These are phyloP conservation scores for Lasiodiplodia sp. DNA, from an alignment of 2,329 filamentous ascomycete genomes.

Conservation along the genomic window DNA sequence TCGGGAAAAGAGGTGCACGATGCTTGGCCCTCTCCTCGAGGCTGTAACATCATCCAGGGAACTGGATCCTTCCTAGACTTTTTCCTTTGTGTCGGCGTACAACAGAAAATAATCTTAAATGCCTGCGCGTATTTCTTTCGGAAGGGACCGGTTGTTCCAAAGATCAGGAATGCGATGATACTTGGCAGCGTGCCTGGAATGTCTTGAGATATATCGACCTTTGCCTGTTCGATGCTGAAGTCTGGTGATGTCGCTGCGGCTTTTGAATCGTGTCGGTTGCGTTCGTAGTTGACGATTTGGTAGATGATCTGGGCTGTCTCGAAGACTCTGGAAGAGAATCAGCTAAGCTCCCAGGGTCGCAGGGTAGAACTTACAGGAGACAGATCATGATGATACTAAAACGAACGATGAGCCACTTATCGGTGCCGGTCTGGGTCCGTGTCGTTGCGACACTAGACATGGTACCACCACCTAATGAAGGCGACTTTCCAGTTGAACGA, in stretches of 20 bases:
- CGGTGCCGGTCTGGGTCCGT: constrained; percentile 1
- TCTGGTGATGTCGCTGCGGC: constrained; percentile 3
- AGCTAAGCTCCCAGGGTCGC: neutral
- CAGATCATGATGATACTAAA: constrained; percentile 28
- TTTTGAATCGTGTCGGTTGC: neutral
- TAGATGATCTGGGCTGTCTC: constrained; percentile 24
- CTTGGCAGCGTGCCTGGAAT: constrained; percentile 17
- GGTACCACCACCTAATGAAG: constrained; percentile 2
- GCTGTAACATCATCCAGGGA: constrained; percentile 21
- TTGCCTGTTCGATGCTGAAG: constrained; percentile 18
- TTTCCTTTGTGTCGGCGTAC: neutral
- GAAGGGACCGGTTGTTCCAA: constrained; percentile 24
- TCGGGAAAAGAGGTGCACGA: constrained; percentile 6
- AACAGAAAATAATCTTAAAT: neutral
- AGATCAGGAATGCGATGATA: constrained; percentile 24
- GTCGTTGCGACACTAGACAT: constrained; percentile 13
- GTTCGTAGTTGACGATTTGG: constrained; percentile 24
- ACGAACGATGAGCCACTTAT: constrained; percentile 27
- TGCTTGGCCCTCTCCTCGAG: constrained; percentile 1
- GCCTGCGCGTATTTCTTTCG: constrained; percentile 8
- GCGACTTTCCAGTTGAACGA: neutral
- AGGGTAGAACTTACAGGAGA: constrained; percentile 14
- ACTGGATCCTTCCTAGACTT: neutral
- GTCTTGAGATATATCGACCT: constrained; percentile 13
- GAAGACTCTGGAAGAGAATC: constrained; percentile 12